Base-by-base conservation (phyloP, 805 yeast genomes). In the Ogataea thermomethanolica region DNA sequence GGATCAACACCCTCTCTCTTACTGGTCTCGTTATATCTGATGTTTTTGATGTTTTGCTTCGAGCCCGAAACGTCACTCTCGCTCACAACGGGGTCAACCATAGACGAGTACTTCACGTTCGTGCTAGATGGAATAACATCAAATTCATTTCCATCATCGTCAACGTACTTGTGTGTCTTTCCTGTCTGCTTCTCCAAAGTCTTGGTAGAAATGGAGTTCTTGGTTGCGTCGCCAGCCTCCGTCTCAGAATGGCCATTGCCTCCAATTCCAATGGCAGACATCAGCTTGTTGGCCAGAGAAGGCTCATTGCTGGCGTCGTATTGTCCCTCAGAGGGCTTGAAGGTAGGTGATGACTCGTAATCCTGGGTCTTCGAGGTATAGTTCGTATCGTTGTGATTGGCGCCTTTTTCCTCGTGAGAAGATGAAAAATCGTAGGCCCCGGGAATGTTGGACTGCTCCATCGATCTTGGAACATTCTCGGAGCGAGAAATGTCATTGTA, bases 71-170 rank as follows among this genome's bases (percentile, higher is more conserved):
- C 48, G 14, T 56, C 58, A 4, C 35, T 37, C 13, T 45, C 39
- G 8, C 37, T 26, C 10, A 59, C 29, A 20, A 54, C 58, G 1
- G 60, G 53, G 30, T 59, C 62, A 25, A 58, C 59, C 55, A 58
- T 25, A 4, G 65, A 58, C 8, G 54, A 27, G 35, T 59, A 55
- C 24, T 45, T 45, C 29, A 50, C 46, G 30, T 59, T 56, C 11
- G 27, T 23, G 37, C 33, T 32, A 5, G 33, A 28, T 15, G 50
- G 50, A 29, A 41, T 23, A n/a, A 40, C 48, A n/a, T 48, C 45
- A 20, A 48, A 43, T 20, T 31, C 36, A 17, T 42, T 35, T 8
- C 51, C 51, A 11, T 24, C n/a, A 4, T 12, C 13, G 17, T 39
- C 44, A 9, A 33, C 29, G n/a, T 33, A 33, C n/a, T 24, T 34